phyloP scores from a whole-genome alignment of 2,329 filamentous ascomycete genomes.

The Penicillium palitans region DNA sequence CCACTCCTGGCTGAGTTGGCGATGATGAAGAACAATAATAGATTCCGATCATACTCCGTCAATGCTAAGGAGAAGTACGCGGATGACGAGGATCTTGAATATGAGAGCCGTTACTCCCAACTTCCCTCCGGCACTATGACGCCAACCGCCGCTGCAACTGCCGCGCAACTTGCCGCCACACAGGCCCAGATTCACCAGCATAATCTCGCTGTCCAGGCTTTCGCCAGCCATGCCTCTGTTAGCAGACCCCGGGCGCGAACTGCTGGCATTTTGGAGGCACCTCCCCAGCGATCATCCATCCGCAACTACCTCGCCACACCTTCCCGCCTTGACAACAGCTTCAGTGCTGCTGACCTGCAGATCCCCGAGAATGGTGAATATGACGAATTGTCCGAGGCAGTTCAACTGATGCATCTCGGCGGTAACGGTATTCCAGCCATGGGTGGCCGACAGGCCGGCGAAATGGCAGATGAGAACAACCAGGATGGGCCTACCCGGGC shows the following conservation, averaged over 20 bases:
- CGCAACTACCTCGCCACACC: conserved; percentile 76
- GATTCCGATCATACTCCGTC: conserved; percentile 95
- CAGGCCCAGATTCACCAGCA: conserved; percentile 78
- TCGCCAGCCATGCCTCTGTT: conserved; percentile 77
- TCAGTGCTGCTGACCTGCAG: conserved; percentile 73
- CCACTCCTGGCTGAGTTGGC: conserved; percentile 74
- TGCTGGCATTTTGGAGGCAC: conserved; percentile 84
- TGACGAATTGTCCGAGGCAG: conserved; percentile 75
- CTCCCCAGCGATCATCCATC: conserved; percentile 62
- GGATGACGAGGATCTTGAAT: conserved; percentile 80
- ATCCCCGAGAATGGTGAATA: conserved; percentile 75
- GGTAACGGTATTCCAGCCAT: conserved; percentile 50
- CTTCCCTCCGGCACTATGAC: conserved; percentile 61
- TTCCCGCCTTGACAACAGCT: conserved; percentile 71
- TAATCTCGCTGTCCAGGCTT: conserved; percentile 90
- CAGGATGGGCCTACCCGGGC: conserved; percentile 89
- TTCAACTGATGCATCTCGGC: conserved; percentile 73
- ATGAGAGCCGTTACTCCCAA: conserved; percentile 59
- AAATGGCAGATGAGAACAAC: conserved; percentile 73
- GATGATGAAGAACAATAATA: conserved; percentile 75
- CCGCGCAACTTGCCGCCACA: conserved; percentile 60
- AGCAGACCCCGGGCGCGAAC: conserved; percentile 87
- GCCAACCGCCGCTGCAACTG: conserved; percentile 57
- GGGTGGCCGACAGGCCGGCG: conserved; percentile 62
- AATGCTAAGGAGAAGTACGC: conserved; percentile 98